Base-by-base conservation (phyloP, 1,139 yeast genomes). In the Citeromyces siamensis region DNA sequence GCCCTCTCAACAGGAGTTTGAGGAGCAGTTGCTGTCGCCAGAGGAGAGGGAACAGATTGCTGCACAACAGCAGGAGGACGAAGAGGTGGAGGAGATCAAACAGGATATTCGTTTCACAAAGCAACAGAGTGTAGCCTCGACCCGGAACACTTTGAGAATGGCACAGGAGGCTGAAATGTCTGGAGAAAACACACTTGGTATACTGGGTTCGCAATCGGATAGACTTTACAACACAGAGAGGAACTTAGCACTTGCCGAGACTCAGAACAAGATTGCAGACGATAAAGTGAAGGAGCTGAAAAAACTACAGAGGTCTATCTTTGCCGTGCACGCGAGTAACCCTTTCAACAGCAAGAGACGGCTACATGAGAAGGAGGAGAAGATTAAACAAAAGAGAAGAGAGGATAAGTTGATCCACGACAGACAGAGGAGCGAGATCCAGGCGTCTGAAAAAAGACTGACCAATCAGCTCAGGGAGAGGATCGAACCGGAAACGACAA, bases 161-260 rank as follows among this genome's bases (percentile, higher is more conserved):
- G 94, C 95, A 1, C 81, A 81, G 45, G 93, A 85, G 48, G 96
- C 97, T 1, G 96, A 88, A 55, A 82, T 81, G 38, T 73, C 88
- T 6, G 98, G 95, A 19, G 71, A 85, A 38, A 85, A 88, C 53
- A 81, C 97, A 0, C 61, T 88, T 46, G 96, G 96, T 19, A 77
- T 85, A 75, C 68, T 90, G 39, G 97, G 97, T 20, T 74, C 90
- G 16, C 98, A 93, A 57, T 78, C 94, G 39, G 96, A 86, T 53
- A 65, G 85, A 37, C 63, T 90, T 44, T 82, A 80, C 53, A 75
- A 72, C 50, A 77, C 90, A 14, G 96, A 88, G 53, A 76, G 75
- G 47, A 79, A 77, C 47, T 60, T 90, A 47, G 72, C 83, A 40
- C 60, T 82, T 40, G 84, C 94, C 34, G 83, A 78, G 42, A 78